These are phyloP conservation scores for Dipteronia dyeriana DNA, from an alignment of 345 rosid species.

Conservation along the genomic window DNA sequence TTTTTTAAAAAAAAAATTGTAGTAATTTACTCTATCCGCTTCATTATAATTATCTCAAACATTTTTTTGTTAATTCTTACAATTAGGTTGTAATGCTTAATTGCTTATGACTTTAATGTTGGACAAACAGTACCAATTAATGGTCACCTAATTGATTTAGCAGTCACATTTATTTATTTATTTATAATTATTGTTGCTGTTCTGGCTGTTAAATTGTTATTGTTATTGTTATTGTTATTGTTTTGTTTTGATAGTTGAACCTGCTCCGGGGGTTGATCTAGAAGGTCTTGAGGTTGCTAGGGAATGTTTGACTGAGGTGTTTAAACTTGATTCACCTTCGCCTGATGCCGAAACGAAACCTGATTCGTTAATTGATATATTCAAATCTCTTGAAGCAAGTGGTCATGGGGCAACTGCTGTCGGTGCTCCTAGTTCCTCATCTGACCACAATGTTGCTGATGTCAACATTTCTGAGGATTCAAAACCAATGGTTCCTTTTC, in stretches of 20 bases:
- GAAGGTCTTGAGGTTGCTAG: slow-evolving; percentile 85
- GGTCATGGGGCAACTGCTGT: slow-evolving; percentile 25
- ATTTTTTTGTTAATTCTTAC: too few species aligned
- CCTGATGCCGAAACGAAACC: slow-evolving; percentile 33
- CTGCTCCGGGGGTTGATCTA: slow-evolving; percentile 63
- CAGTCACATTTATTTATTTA: background rate
- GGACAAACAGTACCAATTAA: background rate
- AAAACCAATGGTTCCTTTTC: slow-evolving; percentile 18
- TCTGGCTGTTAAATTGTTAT: background rate
- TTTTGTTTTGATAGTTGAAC: slow-evolving; percentile 49
- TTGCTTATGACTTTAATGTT: too few species aligned
- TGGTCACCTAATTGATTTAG: too few species aligned
- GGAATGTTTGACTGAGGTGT: slow-evolving; percentile 70
- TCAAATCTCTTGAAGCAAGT: slow-evolving; percentile 44
- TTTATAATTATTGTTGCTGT: background rate
- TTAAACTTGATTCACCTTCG: slow-evolving; percentile 42
- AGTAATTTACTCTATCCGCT: too few species aligned
- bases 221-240: too few species aligned
- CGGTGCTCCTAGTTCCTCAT: slow-evolving; percentile 42
- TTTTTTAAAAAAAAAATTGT: too few species aligned
- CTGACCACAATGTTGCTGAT: slow-evolving; percentile 22
- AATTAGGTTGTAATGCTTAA: too few species aligned
- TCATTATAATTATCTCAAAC: too few species aligned
- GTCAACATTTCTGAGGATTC: slow-evolving; percentile 29
- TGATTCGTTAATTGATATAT: slow-evolving; percentile 54